Conservation (phyloP, 2,329 filamentous ascomycete species). For the Metarhizium brunneum region DNA sequence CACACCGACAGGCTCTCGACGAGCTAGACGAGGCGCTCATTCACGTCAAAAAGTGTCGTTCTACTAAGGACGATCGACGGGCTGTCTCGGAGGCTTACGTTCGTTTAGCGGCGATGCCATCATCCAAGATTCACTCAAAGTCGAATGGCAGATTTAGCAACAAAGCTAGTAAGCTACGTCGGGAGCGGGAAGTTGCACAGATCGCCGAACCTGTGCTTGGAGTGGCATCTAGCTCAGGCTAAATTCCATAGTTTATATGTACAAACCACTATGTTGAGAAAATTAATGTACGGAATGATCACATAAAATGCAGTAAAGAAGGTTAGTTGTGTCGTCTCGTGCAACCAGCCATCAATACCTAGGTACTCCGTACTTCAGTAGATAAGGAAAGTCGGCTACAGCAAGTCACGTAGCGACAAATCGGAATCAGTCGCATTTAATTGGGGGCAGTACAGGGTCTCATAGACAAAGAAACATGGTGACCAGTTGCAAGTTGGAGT, state of each 20-base stretch:
- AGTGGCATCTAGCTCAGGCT: background rate
- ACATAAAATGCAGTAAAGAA: background rate
- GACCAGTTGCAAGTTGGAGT: background rate
- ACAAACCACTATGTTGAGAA: background rate
- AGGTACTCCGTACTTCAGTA: too few relatives aligned
- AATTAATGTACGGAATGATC: background rate
- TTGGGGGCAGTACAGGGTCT: background rate
- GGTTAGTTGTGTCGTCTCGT: background rate
- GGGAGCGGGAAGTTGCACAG: background rate
- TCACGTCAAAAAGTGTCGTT: constrained; percentile 15
- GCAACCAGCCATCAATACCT: too few relatives aligned
- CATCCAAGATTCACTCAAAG: background rate
- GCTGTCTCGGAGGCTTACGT: constrained; percentile 14
- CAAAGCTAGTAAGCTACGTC: background rate
- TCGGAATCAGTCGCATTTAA: background rate
- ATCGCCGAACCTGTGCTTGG: background rate
- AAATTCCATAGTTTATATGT: constrained; percentile 3
- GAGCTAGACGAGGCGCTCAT: constrained; percentile 14
- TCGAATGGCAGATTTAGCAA: background rate
- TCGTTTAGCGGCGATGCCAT: constrained; percentile 4
- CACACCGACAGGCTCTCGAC: constrained; percentile 16
- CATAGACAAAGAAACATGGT: background rate
- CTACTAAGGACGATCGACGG: constrained; percentile 8
- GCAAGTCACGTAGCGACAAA: background rate
- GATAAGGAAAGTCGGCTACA: too few relatives aligned